These are phyloP conservation scores for Hypoxylon trugodes DNA, from an alignment of 495 filamentous ascomycete species.

Conservation along the genomic window DNA sequence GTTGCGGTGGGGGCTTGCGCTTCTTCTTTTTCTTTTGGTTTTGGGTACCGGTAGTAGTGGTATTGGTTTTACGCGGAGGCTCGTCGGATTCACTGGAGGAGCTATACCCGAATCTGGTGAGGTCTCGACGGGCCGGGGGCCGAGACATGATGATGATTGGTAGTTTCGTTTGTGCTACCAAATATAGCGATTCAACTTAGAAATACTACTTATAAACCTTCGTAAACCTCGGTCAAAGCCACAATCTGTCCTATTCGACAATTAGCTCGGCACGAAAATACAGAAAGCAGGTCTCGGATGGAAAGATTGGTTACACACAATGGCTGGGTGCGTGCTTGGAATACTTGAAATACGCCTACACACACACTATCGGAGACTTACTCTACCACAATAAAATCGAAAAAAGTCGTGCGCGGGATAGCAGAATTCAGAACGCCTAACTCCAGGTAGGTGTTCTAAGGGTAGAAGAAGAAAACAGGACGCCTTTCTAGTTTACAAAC, in stretches of 20 bases:
- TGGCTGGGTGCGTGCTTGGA: background rate
- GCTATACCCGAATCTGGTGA: constrained; percentile 46
- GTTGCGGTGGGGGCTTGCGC: constrained; percentile 73
- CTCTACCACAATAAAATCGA: background rate
- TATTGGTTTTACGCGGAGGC: constrained; percentile 33
- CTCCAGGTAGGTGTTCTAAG: constrained; percentile 22
- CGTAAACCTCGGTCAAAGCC: background rate
- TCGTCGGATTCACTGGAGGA: constrained; percentile 51
- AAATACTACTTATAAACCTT: constrained; percentile 3
- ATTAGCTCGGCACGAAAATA: background rate
- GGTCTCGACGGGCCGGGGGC: constrained; percentile 11
- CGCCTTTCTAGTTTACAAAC: constrained; percentile 11
- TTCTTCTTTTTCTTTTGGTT: constrained; percentile 61
- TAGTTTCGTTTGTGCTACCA: background rate
- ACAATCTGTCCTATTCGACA: background rate
- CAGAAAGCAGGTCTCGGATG: background rate
- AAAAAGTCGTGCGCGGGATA: background rate
- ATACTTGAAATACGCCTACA: background rate
- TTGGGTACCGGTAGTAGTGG: constrained; percentile 25
- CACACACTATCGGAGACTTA: constrained; percentile 12
- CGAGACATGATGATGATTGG: constrained; percentile 20
- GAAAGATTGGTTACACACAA: background rate
- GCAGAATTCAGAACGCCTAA: constrained; percentile 25
- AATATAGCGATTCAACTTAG: background rate
- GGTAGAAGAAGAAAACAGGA: constrained; percentile 9